phyloP scores from a whole-genome alignment of 495 filamentous ascomycete species.

The Trichocladium antarcticum region DNA sequence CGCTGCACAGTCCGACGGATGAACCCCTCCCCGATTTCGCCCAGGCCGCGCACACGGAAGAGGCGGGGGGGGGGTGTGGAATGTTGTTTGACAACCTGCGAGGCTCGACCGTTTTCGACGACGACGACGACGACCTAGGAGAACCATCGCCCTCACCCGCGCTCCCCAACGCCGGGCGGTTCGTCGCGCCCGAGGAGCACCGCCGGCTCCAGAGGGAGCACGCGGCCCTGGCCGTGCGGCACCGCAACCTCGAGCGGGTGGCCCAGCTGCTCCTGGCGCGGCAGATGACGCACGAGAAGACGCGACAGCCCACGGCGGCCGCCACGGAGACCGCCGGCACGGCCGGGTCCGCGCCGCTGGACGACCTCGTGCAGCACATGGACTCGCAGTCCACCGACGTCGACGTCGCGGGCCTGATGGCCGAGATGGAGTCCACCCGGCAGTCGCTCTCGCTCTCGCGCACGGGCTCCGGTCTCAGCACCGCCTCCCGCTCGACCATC shows the following conservation, averaged over 20 bases:
- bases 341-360: slow-evolving; percentile 15
- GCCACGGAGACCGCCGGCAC: background rate
- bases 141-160: slow-evolving; percentile 9
- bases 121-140: background rate
- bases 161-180: background rate
- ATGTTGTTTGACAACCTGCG: slow-evolving; percentile 1
- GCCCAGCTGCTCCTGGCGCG: slow-evolving; percentile 6
- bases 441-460: slow-evolving; percentile 18
- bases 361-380: slow-evolving; percentile 24
- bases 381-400: slow-evolving; percentile 23
- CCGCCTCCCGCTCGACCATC: slow-evolving; percentile 18
- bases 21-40: background rate
- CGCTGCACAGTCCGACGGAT: slow-evolving; percentile 6
- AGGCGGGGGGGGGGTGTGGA: slow-evolving; percentile 6
- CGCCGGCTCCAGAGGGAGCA: slow-evolving; percentile 15
- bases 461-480: slow-evolving; percentile 20
- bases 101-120: background rate
- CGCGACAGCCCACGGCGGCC: background rate
- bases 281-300: slow-evolving; percentile 1
- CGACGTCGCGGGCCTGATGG: slow-evolving; percentile 22
- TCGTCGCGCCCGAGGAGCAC: slow-evolving; percentile 12
- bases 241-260: slow-evolving; percentile 17
- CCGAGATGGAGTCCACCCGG: slow-evolving; percentile 21
- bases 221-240: slow-evolving; percentile 10
- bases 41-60: background rate